Evolutionary conservation across 495 filamentous ascomycete genomes (phyloP).

Genomic region (Daldinia grandis): DNA sequence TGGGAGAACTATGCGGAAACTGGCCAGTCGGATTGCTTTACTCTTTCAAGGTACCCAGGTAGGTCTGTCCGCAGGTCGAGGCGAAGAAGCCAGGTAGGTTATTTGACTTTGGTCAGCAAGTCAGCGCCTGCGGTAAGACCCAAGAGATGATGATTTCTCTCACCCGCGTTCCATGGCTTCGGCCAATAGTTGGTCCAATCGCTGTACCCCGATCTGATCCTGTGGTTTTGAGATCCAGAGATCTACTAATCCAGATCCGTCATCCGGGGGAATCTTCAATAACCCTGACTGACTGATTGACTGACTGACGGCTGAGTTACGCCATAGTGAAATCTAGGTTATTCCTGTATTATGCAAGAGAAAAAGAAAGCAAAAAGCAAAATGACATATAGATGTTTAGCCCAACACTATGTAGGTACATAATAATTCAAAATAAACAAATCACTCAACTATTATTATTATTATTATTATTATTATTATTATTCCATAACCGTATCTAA

Average conservation of each 20-base stretch:
- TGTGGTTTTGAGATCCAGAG: constrained; percentile 33
- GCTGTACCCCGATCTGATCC: constrained; percentile 36
- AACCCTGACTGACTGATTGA: not conserved
- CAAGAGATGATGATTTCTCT: constrained; percentile 6
- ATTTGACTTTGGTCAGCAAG: not conserved
- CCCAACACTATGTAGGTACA: too few relatives aligned
- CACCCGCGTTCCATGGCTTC: constrained; percentile 20
- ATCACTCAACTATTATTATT: too few relatives aligned
- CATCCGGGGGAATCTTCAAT: constrained; percentile 34
- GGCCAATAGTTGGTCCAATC: constrained; percentile 24
- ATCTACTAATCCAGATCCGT: constrained; percentile 43
- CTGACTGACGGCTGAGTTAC: too few relatives aligned
- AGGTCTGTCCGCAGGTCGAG: constrained; percentile 3
- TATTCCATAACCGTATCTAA: not conserved
- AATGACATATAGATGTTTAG: not conserved
- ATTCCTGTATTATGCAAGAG: too few relatives aligned
- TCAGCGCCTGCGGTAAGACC: constrained; percentile 13
- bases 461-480: too few relatives aligned
- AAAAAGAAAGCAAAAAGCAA: not conserved
- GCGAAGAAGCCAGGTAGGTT: constrained; percentile 25
- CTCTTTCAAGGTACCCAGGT: constrained; percentile 9
- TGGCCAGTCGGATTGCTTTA: constrained; percentile 29
- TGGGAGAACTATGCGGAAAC: not conserved
- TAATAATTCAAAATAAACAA: constrained; percentile 1
- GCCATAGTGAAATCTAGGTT: too few relatives aligned